A percentile compares a stretch with the other conserved stretches of the same genome.
These are phyloP conservation scores for Argentina anserina DNA, from an alignment of 306 rosid genomes.

Conservation along the genomic window DNA sequence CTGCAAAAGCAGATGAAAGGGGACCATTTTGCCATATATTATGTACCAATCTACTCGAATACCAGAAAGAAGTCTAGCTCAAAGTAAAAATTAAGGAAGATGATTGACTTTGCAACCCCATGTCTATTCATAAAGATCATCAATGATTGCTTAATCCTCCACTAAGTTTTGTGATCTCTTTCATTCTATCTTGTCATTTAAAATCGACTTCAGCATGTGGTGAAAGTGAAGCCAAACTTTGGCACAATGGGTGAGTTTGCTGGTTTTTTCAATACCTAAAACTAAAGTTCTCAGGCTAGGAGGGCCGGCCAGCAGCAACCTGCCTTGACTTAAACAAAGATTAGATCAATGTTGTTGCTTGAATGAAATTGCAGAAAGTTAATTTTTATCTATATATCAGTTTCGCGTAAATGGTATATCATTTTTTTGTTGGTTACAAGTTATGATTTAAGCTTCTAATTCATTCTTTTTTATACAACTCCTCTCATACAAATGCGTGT, in stretches of 20 bases:
- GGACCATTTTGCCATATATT: not conserved
- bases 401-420: not conserved
- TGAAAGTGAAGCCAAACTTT: not conserved
- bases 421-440: not conserved
- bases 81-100: not conserved
- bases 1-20: not conserved
- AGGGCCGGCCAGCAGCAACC: not conserved
- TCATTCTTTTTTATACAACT: too few species aligned
- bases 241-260: not conserved
- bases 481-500: too few species aligned
- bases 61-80: not conserved
- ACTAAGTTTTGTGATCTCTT: not conserved
- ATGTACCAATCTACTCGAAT: not conserved
- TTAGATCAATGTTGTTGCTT: not conserved
- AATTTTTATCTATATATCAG: not conserved
- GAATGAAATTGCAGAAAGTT: not conserved
- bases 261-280: not conserved
- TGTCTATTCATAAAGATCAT: not conserved
- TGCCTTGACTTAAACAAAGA: not conserved
- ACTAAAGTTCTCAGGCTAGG: not conserved
- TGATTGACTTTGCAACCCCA: not conserved
- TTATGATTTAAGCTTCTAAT: not conserved
- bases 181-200: not conserved
- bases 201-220: not conserved
- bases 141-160: not conserved